Base-by-base conservation (phyloP, 805 yeast species). In the Ogataea ramenticola region DNA sequence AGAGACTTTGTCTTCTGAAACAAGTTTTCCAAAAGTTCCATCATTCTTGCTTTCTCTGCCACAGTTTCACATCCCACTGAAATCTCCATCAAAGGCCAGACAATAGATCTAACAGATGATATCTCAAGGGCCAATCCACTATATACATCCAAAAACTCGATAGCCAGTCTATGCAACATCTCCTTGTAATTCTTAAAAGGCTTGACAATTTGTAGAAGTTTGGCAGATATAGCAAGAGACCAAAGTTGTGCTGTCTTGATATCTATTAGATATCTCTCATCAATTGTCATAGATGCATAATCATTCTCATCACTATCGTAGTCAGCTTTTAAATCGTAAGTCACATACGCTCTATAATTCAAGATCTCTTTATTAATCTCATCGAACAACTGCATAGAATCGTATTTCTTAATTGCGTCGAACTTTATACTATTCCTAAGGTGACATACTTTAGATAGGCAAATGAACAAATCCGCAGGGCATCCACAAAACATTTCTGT, bases 61-160 rank as follows among this genome's bases (percentile, higher is more conserved):
- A 37, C 48, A 0, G 65, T 57, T 15, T 55, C 49, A 40, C 71
- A 65, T 33, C 61, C 67, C 40, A 74, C 65, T 1, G 72, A 72
- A 32, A 74, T 59, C 15, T 71, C 71, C 52, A 68, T 68, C 1
- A 73, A 57, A 0, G 79, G 79, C 78, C 78, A 74, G 4, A 72
- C 72, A 73, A 74, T 72, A 46, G 71, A 75, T 4, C 72, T 66
- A 2, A 70, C 68, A 19, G 60, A 48, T 3, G 75, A 71, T 0
- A 67, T 57, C 1, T 49, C 52, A 2, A 63, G 50, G 12, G 68
- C 67, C 67, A 74, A 61, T 0, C 68, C 51, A 0, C 60, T 57
- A 48, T 71, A 72, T 2, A 64, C 62, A 9, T 64, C 63, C 5
- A 72, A 64, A 47, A 74, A 74, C 51, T 74, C 79, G 46, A 48